Conservation (phyloP, 176 grass and related monocot species). For the Eragrostis nindensis region DNA sequence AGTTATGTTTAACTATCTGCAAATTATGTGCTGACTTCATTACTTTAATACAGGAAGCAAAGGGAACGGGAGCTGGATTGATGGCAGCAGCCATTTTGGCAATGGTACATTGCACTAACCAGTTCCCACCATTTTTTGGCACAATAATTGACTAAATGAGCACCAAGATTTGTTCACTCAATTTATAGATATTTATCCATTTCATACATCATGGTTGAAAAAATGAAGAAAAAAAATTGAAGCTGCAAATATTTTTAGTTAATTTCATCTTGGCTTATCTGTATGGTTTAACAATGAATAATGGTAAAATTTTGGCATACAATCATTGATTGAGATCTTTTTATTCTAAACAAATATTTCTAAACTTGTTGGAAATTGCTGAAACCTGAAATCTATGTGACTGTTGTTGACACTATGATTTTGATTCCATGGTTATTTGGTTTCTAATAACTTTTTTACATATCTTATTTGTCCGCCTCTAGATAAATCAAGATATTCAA, state of each 20-base stretch:
- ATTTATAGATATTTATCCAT: background rate
- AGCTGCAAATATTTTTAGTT: slow-evolving; percentile 2
- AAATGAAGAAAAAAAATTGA: background rate
- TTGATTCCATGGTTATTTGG: background rate
- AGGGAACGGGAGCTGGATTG: slow-evolving; percentile 95
- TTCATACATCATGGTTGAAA: background rate
- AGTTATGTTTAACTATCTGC: background rate
- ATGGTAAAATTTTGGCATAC: background rate
- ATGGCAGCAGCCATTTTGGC: slow-evolving; percentile 90
- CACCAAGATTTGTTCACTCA: background rate
- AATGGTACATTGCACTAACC: slow-evolving; percentile 56
- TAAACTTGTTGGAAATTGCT: background rate
- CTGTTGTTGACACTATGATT: background rate
- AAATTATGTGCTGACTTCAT: slow-evolving; percentile 15
- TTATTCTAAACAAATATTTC: background rate
- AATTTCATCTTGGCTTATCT: background rate
- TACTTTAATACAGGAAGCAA: slow-evolving; percentile 72
- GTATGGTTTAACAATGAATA: slow-evolving; percentile 5
- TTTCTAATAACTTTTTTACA: slow-evolving; percentile 26
- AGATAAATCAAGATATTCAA: slow-evolving; percentile 18
- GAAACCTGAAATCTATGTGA: slow-evolving; percentile 11
- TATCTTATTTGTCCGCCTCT: slow-evolving; percentile 5
- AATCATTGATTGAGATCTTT: slow-evolving; percentile 13
- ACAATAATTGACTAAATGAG: background rate
- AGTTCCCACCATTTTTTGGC: slow-evolving; percentile 18